Evolutionary conservation across 257 asterid genomes (phyloP).

Genomic region (Plantago ovata): DNA sequence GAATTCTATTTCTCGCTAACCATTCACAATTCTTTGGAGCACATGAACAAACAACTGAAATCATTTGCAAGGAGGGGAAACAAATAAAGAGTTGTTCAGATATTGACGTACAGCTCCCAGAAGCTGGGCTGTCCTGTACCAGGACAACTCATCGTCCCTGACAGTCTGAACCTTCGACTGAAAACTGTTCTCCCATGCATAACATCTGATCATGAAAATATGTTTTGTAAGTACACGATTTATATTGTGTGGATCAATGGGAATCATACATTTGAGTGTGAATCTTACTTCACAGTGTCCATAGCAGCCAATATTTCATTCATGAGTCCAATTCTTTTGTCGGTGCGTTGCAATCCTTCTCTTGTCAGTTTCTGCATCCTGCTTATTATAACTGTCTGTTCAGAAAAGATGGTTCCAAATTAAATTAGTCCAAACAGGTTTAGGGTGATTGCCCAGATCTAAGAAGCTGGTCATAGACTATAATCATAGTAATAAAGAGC

Average conservation of each 20-base stretch:
- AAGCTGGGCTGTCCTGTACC: slow-evolving; percentile 81
- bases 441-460: slow-evolving; percentile 5
- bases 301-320: slow-evolving; percentile 97
- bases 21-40: background rate
- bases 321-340: slow-evolving; percentile 95
- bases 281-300: slow-evolving; percentile 92
- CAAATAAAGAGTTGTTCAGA: slow-evolving; percentile 18
- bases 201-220: slow-evolving; percentile 56
- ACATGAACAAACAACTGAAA: slow-evolving; percentile 5
- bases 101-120: slow-evolving; percentile 76
- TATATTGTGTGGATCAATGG: slow-evolving; percentile 9
- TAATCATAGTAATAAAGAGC: slow-evolving; percentile 13
- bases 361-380: slow-evolving; percentile 84
- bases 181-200: slow-evolving; percentile 95
- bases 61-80: slow-evolving; percentile 4
- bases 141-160: slow-evolving; percentile 76
- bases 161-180: slow-evolving; percentile 71
- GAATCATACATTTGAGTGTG: background rate
- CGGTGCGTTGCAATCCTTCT: slow-evolving; percentile 89
- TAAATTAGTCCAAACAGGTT: slow-evolving; percentile 5
- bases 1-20: slow-evolving; percentile 2
- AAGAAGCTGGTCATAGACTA: slow-evolving; percentile 9
- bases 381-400: slow-evolving; percentile 79
- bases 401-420: slow-evolving; percentile 26
- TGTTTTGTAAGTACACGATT: slow-evolving; percentile 17